Evolutionary conservation across 2,329 filamentous ascomycete species (phyloP), one percentile per base, ranked within the genome.

Genomic region (Botrytis galanthina): DNA sequence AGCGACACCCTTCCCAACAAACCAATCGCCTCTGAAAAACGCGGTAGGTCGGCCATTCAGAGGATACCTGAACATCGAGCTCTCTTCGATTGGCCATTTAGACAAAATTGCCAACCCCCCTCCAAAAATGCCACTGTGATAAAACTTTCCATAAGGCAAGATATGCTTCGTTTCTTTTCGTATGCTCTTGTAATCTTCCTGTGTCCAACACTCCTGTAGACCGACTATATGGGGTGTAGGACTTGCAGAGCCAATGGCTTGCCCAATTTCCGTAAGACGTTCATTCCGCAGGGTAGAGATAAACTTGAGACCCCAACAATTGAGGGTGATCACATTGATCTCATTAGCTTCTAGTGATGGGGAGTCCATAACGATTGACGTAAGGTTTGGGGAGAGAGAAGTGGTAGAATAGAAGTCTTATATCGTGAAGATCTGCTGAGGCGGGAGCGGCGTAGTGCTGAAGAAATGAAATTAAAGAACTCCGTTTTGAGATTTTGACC

Each of bases 301-400:
- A 84, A 90, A 94, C 80, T 97, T 95, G 75, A 98, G 90, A 70
- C 96, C 96, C 95, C 96, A 98, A 89, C 94, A 98, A 84, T 99
- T 99, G 82, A 97, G 89, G 7, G 93, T 96, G 77, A 98, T 85
- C 78, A 98, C 87, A 80, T 92, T 91, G 81, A 98, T 88, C 73
- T 91, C 87, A 42, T 42, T 59, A 5, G 69, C 51, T 60, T 73
- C 39, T 26, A 22, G 26, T 42, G 51, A 20, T 37, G 20, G n/a
- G 1, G 63, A 61, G 3, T 61, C 51, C 71, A 73, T 73, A 7
- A 4, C 42, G 14, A 7, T 54, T 51, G n/a, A 9, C 2, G 35
- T 6, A 20, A 20, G 20, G 48, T 8, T 39, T 26, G 26, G 4
- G 39, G 10, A 12, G 22, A 10, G 2, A 59, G 18, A 32, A 32